These are phyloP conservation scores for Leccinum sublutescens DNA, from an alignment of 768 basidiomycete genomes.

Conservation along the genomic window DNA sequence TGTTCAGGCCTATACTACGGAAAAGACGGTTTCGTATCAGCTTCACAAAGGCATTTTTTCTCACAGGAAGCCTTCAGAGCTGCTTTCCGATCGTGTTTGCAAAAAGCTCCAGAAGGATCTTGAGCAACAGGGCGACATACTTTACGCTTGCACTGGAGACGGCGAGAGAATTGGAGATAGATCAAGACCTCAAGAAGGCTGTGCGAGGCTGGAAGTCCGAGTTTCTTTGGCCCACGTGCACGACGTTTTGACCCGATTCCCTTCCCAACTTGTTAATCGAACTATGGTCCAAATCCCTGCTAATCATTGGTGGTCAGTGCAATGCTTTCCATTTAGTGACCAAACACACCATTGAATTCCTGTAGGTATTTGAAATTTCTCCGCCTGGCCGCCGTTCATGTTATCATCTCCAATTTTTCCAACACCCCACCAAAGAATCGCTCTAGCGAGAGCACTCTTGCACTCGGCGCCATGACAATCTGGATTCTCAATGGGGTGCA, in stretches of 20 bases:
- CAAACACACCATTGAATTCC: not conserved
- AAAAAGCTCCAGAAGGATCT: not conserved
- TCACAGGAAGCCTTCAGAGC: not conserved
- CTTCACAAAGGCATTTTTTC: slow-evolving; percentile 5
- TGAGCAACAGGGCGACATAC: not conserved
- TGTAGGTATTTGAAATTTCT: slow-evolving; percentile 11
- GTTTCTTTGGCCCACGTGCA: not conserved
- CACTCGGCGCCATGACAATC: slow-evolving; percentile 1
- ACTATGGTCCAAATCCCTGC: slow-evolving; percentile 1
- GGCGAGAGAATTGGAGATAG: not conserved
- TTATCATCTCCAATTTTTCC: not conserved
- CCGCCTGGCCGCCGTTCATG: not conserved
- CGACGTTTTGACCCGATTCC: not conserved
- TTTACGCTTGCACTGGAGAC: not conserved
- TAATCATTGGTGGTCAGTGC: not conserved
- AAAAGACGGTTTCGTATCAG: slow-evolving; percentile 11
- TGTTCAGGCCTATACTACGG: slow-evolving; percentile 8
- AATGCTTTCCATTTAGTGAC: not conserved
- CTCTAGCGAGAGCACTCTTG: not conserved
- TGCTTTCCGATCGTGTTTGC: not conserved
- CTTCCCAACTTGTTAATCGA: not conserved
- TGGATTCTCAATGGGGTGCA: slow-evolving; percentile 7
- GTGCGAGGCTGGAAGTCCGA: slow-evolving; percentile 4
- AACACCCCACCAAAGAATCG: not conserved
- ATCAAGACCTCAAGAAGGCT: not conserved